Percentiles rank a stretch among this genome's conserved stretches.
These are phyloP conservation scores for Diphasiastrum complanatum DNA, from an alignment of 83 land plant species.

Conservation along the genomic window DNA sequence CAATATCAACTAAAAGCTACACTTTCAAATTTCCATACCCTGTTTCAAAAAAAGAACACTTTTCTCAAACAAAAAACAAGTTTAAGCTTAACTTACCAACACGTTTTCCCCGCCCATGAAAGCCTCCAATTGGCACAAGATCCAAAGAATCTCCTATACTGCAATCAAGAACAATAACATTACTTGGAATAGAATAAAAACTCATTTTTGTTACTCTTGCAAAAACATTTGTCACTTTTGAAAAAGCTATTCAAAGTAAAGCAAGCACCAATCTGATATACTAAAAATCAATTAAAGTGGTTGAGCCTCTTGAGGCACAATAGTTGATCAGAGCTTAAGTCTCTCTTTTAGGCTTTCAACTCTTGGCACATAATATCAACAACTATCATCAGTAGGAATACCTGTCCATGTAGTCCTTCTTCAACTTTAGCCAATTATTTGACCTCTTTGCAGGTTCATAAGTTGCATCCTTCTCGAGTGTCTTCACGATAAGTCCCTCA, in stretches of 20 bases:
- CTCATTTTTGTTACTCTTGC: too few relatives aligned
- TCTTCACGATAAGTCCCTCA: conserved; percentile 96
- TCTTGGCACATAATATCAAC: conserved; percentile 14
- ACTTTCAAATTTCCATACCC: too few relatives aligned
- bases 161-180: conserved; percentile 21
- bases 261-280: too few relatives aligned
- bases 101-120: conserved; percentile 95
- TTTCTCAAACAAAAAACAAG: neutral
- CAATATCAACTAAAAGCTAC: too few relatives aligned
- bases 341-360: too few relatives aligned
- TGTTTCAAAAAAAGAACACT: neutral
- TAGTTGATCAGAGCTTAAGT: too few relatives aligned
- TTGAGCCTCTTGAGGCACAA: too few relatives aligned
- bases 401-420: conserved; percentile 67
- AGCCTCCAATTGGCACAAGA: conserved; percentile 97
- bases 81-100: conserved; percentile 42
- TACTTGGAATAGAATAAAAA: too few relatives aligned
- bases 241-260: too few relatives aligned
- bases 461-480: conserved; percentile 86
- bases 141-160: conserved; percentile 96
- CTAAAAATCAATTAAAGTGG: too few relatives aligned
- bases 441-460: conserved; percentile 99
- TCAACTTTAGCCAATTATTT: conserved; percentile 92
- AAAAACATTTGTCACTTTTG: too few relatives aligned
- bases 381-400: conserved; percentile 5